These are phyloP conservation scores for Saccharomyces mikatae DNA, from an alignment of 805 yeast genomes.

Conservation along the genomic window DNA sequence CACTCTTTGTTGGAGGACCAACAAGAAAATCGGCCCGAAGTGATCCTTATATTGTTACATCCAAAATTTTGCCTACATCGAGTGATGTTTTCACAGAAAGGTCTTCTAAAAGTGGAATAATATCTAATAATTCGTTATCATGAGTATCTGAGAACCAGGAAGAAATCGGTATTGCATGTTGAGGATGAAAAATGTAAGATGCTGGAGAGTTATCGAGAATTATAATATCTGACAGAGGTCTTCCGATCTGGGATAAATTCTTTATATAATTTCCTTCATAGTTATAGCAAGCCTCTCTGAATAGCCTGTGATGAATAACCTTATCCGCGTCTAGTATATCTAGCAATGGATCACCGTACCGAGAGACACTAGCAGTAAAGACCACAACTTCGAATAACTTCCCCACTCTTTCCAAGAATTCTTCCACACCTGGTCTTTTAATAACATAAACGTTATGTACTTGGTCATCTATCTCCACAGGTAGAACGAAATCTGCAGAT, in stretches of 20 bases:
- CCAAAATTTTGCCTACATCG: conserved; percentile 77
- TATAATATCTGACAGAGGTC: conserved; percentile 75
- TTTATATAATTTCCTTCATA: conserved; percentile 91
- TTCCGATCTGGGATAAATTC: conserved; percentile 83
- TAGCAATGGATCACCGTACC: conserved; percentile 90
- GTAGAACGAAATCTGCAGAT: conserved; percentile 90
- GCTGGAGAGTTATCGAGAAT: conserved; percentile 96
- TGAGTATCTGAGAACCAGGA: conserved; percentile 97
- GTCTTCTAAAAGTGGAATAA: conserved; percentile 83
- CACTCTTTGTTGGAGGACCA: not conserved
- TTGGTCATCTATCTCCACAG: conserved; percentile 90
- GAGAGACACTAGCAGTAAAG: conserved; percentile 88
- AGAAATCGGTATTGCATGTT: conserved; percentile 91
- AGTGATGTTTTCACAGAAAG: conserved; percentile 61
- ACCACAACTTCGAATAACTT: conserved; percentile 86
- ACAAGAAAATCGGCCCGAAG: not conserved
- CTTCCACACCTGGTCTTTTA: conserved; percentile 96
- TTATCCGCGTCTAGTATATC: conserved; percentile 72
- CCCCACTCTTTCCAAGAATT: conserved; percentile 73
- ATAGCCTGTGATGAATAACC: conserved; percentile 77
- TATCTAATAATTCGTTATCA: conserved; percentile 85
- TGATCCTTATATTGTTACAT: conserved; percentile 39
- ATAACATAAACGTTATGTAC: conserved; percentile 90
- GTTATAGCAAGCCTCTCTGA: conserved; percentile 86
- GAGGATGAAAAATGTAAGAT: conserved; percentile 91